These are phyloP conservation scores for Gymnopus androsaceus DNA, from an alignment of 1,284 basidiomycete genomes.

Conservation along the genomic window DNA sequence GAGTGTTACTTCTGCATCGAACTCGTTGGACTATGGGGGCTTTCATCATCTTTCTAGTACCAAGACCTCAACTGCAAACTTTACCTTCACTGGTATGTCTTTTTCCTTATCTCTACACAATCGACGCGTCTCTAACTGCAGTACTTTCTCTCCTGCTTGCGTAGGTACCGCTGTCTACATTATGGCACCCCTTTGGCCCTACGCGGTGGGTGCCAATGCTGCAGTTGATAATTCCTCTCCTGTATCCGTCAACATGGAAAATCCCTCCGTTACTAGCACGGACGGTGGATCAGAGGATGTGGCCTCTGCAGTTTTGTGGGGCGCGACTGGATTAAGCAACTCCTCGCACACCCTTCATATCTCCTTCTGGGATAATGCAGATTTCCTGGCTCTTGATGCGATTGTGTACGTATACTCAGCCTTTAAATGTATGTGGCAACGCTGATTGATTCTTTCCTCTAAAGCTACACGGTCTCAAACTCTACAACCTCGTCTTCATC, in stretches of 20 bases:
- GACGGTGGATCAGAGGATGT: constrained; percentile 7
- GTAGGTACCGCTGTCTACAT: constrained; percentile 7
- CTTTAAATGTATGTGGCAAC: too few relatives aligned
- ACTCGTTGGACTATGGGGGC: not conserved
- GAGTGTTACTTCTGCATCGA: not conserved
- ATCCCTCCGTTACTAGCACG: not conserved
- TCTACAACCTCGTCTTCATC: too few relatives aligned
- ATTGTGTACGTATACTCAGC: not conserved
- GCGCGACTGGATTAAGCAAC: not conserved
- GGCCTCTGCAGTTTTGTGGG: not conserved
- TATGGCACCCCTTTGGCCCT: constrained; percentile 11
- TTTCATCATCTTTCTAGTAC: constrained; percentile 3
- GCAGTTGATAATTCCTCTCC: constrained; percentile 5
- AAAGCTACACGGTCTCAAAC: too few relatives aligned
- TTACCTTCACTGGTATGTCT: not conserved
- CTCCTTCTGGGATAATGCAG: not conserved
- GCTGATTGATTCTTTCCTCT: too few relatives aligned
- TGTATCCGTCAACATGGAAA: constrained; percentile 1
- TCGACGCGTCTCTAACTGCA: too few relatives aligned
- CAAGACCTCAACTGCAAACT: not conserved
- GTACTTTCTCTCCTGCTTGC: too few relatives aligned
- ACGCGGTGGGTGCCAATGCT: constrained; percentile 8
- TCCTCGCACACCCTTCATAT: not conserved
- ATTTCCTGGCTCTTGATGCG: not conserved
- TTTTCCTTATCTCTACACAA: too few relatives aligned